Conservation (phyloP, 148 eudicot species). For the Rhododendron vialii region DNA sequence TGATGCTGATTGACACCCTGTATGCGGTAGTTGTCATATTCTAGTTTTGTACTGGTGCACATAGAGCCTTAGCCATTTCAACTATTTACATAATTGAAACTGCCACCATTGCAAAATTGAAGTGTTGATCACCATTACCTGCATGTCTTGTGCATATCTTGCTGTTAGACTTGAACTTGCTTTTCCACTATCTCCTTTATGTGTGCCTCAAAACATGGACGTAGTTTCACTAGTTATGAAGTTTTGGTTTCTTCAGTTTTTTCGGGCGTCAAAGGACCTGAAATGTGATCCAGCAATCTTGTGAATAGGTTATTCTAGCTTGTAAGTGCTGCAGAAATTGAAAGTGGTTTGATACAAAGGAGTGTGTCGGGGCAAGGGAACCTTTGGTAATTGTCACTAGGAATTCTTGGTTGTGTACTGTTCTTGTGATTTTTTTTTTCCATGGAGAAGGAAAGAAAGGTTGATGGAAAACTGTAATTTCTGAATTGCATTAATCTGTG, state of each 20-base stretch:
- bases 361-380: neutral
- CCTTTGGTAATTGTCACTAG: neutral
- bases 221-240: neutral
- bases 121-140: neutral
- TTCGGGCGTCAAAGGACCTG: neutral
- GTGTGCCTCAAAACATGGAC: neutral
- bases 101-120: no score
- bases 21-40: neutral
- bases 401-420: neutral
- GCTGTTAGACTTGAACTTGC: neutral
- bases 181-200: neutral
- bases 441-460: neutral
- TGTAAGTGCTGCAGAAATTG: neutral
- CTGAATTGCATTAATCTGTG: neutral
- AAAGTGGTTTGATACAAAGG: neutral
- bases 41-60: neutral
- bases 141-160: neutral
- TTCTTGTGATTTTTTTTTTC: neutral
- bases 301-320: neutral
- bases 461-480: neutral
- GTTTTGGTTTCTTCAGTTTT: neutral
- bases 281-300: neutral
- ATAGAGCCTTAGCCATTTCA: neutral
- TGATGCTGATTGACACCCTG: neutral
- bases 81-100: neutral